These are phyloP conservation scores for Mediolabrus comicus DNA, from an alignment of 108 stramenopile species.

Conservation along the genomic window DNA sequence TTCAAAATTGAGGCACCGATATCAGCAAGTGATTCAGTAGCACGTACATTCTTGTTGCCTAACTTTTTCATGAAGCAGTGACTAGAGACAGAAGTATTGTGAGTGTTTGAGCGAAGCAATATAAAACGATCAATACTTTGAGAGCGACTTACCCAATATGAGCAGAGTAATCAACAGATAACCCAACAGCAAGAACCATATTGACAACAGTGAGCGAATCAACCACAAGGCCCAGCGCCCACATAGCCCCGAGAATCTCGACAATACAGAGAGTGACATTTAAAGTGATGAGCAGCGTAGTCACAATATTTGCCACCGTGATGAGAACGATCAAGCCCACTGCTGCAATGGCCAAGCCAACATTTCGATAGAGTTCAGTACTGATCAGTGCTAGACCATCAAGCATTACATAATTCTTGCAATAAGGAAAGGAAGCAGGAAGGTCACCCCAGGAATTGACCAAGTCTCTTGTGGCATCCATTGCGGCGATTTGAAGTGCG, in stretches of 20 bases:
- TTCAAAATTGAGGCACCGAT: slow-evolving; percentile 74
- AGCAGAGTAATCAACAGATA: slow-evolving; percentile 86
- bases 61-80: slow-evolving; percentile 70
- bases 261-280: slow-evolving; percentile 75
- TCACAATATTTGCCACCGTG: slow-evolving; percentile 60
- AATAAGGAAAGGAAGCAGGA: slow-evolving; percentile 45
- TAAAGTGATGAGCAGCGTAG: slow-evolving; percentile 64
- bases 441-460: slow-evolving; percentile 48
- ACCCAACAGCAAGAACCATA: slow-evolving; percentile 81
- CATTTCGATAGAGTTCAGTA: slow-evolving; percentile 54
- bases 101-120: no score
- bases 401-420: slow-evolving; percentile 43
- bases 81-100: no score
- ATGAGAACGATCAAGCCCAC: slow-evolving; percentile 73
- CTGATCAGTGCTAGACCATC: slow-evolving; percentile 67
- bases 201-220: slow-evolving; percentile 84
- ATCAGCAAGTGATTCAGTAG: slow-evolving; percentile 59
- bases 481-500: slow-evolving; percentile 57
- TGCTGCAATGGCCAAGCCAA: slow-evolving; percentile 54
- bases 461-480: slow-evolving; percentile 64
- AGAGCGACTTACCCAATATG: no score
- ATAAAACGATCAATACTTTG: no score
- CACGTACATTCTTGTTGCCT: slow-evolving; percentile 60
- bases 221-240: slow-evolving; percentile 71
- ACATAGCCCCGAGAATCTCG: slow-evolving; percentile 87